These are phyloP conservation scores for Penicillium fimorum DNA, from an alignment of 495 filamentous ascomycete species.

Conservation along the genomic window DNA sequence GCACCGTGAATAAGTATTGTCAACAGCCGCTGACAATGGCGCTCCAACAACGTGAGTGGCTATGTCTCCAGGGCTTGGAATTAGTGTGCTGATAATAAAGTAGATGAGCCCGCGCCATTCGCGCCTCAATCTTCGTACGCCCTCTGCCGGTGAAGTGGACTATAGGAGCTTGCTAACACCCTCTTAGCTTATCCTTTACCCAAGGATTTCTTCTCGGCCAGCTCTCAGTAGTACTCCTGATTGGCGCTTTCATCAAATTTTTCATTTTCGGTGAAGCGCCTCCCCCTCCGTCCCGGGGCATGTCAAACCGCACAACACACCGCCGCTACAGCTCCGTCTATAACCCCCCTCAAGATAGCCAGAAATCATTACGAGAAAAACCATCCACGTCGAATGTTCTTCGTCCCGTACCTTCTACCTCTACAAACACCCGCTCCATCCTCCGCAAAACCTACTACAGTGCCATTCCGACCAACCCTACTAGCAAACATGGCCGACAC, in stretches of 20 bases:
- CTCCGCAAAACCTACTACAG: slow-evolving; percentile 98
- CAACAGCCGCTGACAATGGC: slow-evolving; percentile 37
- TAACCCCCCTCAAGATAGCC: slow-evolving; percentile 32
- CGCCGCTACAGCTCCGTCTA: slow-evolving; percentile 61
- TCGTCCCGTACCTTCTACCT: slow-evolving; percentile 53
- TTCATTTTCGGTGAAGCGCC: slow-evolving; percentile 98
- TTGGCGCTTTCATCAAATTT: slow-evolving; percentile 97
- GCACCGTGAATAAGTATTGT: slow-evolving; percentile 24
- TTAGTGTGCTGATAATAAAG: slow-evolving; percentile 16
- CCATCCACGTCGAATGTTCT: slow-evolving; percentile 73
- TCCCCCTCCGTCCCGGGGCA: slow-evolving; percentile 72
- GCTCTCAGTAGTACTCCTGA: slow-evolving; percentile 81
- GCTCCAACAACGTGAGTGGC: slow-evolving; percentile 37
- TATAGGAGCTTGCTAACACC: slow-evolving; percentile 20
- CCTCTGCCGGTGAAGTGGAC: slow-evolving; percentile 9
- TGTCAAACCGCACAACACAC: slow-evolving; percentile 63
- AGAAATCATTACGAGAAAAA: slow-evolving; percentile 63
- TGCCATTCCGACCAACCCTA: slow-evolving; percentile 55
- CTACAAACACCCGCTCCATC: slow-evolving; percentile 82
- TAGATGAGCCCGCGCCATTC: slow-evolving; percentile 36
- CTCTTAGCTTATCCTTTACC: slow-evolving; percentile 20
- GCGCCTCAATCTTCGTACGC: slow-evolving; percentile 52
- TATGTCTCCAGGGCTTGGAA: background rate
- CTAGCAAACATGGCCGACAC: slow-evolving; percentile 45
- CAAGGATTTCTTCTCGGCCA: slow-evolving; percentile 93